phyloP scores from a whole-genome alignment of 179 eudicot genomes.

The Beta lomatogona region DNA sequence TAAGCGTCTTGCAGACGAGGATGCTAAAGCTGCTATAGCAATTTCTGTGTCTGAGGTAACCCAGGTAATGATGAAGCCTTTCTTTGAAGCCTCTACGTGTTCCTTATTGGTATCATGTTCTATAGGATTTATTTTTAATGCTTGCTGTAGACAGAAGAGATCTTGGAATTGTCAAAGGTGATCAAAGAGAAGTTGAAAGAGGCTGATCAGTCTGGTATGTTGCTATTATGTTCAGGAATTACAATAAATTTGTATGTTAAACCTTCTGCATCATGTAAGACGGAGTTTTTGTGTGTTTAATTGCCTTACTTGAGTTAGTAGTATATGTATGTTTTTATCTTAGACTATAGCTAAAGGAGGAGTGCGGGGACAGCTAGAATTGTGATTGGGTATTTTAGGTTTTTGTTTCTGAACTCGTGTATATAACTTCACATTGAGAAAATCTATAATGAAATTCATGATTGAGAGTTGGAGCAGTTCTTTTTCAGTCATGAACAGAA shows the following conservation, averaged over 20 bases:
- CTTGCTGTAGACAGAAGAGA: conserved; percentile 64
- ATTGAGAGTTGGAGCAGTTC: not conserved
- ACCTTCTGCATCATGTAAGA: not conserved
- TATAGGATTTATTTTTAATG: conserved; percentile 6
- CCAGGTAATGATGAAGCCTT: conserved; percentile 44
- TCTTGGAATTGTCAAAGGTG: conserved; percentile 72
- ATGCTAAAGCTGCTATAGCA: conserved; percentile 98
- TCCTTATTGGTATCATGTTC: not conserved
- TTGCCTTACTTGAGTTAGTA: not conserved
- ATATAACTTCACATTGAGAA: too few relatives aligned
- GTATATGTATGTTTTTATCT: not conserved
- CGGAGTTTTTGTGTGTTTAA: not conserved
- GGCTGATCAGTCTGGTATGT: conserved; percentile 71
- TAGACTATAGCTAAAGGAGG: not conserved
- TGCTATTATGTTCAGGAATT: conserved; percentile 14
- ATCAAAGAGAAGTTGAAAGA: conserved; percentile 85
- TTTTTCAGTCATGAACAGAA: not conserved
- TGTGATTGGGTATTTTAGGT: not conserved
- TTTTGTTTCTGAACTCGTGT: not conserved
- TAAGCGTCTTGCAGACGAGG: conserved; percentile 93
- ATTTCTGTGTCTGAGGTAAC: conserved; percentile 95
- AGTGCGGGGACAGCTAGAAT: not conserved
- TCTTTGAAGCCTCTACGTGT: conserved; percentile 1
- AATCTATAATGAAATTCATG: not conserved
- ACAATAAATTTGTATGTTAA: not conserved